phyloP scores from a whole-genome alignment of 2,329 filamentous ascomycete species.

The Berkeleyomyces rouxiae region DNA sequence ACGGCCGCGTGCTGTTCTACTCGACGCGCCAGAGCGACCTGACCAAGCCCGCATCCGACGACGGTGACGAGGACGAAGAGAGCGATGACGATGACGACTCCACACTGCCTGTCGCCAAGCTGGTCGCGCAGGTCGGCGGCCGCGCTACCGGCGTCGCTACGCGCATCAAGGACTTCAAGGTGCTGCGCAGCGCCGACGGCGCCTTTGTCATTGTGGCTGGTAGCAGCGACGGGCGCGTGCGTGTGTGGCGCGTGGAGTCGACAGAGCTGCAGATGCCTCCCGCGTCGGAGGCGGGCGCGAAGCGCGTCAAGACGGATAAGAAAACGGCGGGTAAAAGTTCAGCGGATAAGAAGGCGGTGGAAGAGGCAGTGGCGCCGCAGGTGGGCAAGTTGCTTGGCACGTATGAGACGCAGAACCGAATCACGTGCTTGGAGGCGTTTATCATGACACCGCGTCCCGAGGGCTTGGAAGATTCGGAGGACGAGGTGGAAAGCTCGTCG shows the following conservation, averaged over 20 bases:
- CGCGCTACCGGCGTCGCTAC: constrained; percentile 46
- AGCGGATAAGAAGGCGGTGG: constrained; percentile 8
- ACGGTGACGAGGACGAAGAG: constrained; percentile 23
- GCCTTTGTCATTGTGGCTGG: constrained; percentile 48
- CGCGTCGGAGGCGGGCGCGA: constrained; percentile 17
- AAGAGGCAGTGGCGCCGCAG: constrained; percentile 14
- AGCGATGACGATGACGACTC: constrained; percentile 21
- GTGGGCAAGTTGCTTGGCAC: constrained; percentile 54
- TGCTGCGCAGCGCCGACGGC: constrained; percentile 32
- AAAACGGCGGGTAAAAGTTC: constrained; percentile 1
- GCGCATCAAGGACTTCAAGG: constrained; percentile 77
- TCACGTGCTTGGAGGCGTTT: constrained; percentile 79
- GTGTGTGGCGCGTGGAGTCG: constrained; percentile 51
- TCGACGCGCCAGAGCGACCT: constrained; percentile 43
- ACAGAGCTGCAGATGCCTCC: constrained; percentile 18
- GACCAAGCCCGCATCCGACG: constrained; percentile 17
- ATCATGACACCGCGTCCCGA: constrained; percentile 59
- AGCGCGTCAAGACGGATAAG: constrained; percentile 13
- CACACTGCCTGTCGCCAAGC: constrained; percentile 40
- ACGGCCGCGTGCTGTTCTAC: constrained; percentile 74
- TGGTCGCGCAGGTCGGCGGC: constrained; percentile 66
- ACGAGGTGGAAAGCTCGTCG: constrained; percentile 24
- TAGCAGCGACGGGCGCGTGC: constrained; percentile 73
- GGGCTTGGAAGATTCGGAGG: constrained; percentile 37
- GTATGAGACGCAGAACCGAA: constrained; percentile 73